These are phyloP conservation scores for Orbilia brochopaga DNA, from an alignment of 2,329 filamentous ascomycete genomes.

Conservation along the genomic window DNA sequence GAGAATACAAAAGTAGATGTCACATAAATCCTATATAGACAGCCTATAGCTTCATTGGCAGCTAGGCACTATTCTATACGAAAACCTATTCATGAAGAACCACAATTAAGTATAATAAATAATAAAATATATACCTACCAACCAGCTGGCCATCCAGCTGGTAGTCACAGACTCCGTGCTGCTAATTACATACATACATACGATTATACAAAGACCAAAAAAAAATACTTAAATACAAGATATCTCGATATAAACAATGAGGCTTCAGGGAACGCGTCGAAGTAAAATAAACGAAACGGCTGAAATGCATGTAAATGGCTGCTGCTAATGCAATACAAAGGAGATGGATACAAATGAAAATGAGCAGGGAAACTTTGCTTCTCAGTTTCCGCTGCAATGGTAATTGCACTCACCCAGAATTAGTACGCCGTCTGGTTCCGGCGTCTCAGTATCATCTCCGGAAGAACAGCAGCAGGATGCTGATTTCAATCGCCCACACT, in stretches of 20 bases:
- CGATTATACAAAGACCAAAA: background rate
- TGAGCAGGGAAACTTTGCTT: background rate
- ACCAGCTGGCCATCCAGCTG: background rate
- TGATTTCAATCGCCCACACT: slow-evolving; percentile 37
- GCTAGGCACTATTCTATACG: too few species aligned
- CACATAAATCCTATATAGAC: too few species aligned
- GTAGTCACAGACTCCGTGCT: background rate
- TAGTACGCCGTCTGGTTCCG: too few species aligned
- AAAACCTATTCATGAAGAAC: too few species aligned
- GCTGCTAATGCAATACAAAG: too few species aligned
- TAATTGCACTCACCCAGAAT: too few species aligned
- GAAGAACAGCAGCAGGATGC: slow-evolving; percentile 10
- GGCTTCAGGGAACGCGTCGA: background rate
- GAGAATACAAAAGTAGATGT: too few species aligned
- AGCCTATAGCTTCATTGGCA: too few species aligned
- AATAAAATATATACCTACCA: background rate
- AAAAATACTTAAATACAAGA: background rate
- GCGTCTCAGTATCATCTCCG: too few species aligned
- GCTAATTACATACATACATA: background rate
- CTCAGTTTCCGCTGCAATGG: slow-evolving; percentile 8
- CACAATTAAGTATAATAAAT: background rate
- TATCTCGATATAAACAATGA: background rate
- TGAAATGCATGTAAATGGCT: background rate
- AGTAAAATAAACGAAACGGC: background rate
- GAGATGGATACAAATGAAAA: too few species aligned